phyloP scores from a whole-genome alignment of 2,329 filamentous ascomycete species.

The Talaromyces atroroseus region DNA sequence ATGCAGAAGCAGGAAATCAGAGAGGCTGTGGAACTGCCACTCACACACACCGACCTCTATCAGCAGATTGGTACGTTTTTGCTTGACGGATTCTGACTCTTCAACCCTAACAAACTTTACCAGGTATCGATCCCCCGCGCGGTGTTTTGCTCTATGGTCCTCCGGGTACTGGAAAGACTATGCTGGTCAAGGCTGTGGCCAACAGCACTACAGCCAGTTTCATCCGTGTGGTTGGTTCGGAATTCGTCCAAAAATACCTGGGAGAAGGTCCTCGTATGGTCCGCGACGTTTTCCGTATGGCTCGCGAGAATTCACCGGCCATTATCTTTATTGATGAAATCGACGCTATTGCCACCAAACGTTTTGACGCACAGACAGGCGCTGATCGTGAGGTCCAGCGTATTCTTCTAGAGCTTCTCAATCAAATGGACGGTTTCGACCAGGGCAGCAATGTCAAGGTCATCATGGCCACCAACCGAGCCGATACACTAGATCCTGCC shows the following conservation, averaged over 20 bases:
- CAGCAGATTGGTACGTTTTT: constrained; percentile 74
- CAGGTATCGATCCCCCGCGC: constrained; percentile 84
- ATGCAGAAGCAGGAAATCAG: constrained; percentile 99
- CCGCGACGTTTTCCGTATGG: constrained; percentile 98
- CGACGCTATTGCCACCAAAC: constrained; percentile 97
- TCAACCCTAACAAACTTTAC: constrained; percentile 18
- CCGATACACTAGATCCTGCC: constrained; percentile 90
- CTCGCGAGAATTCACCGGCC: constrained; percentile 91
- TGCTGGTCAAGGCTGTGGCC: constrained; percentile 96
- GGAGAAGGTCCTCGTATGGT: constrained; percentile 98
- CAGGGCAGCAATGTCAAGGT: constrained; percentile 99
- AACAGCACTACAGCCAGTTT: constrained; percentile 98
- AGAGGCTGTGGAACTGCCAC: constrained; percentile 91
- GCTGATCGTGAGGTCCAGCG: constrained; percentile 97
- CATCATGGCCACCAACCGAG: constrained; percentile 98
- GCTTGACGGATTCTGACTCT: background rate
- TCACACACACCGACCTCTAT: constrained; percentile 98
- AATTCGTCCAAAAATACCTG: constrained; percentile 98
- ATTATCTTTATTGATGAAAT: constrained; percentile 99
- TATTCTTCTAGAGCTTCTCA: constrained; percentile 92
- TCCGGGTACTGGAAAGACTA: constrained; percentile 92
- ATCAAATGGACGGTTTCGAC: constrained; percentile 99
- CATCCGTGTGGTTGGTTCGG: constrained; percentile 94
- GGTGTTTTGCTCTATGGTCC: constrained; percentile 95
- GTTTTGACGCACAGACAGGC: constrained; percentile 97